A percentile compares a stretch with the other conserved stretches of the same genome.
Conservation (phyloP, 257 asterid species). For the Solanum arcanum region DNA sequence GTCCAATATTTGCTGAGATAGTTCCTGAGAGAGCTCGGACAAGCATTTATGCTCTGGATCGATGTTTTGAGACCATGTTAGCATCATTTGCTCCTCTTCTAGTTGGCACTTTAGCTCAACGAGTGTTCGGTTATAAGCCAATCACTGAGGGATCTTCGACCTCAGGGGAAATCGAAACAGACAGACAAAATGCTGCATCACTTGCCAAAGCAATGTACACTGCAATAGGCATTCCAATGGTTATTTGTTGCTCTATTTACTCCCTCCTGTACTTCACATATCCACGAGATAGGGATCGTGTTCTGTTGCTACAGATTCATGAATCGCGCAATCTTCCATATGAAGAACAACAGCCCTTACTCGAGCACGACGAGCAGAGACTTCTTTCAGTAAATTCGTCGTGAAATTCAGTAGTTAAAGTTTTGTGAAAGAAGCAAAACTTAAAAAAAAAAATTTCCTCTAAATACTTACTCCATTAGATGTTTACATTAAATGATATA, state of each 20-base stretch:
- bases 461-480: background rate
- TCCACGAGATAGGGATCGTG: background rate
- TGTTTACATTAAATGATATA: too few relatives aligned
- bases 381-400: constrained; percentile 17
- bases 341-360: constrained; percentile 1
- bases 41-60: constrained; percentile 4
- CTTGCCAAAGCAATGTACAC: constrained; percentile 85
- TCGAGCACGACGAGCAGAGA: constrained; percentile 33
- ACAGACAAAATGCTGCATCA: constrained; percentile 67
- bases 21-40: constrained; percentile 1
- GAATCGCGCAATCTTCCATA: background rate
- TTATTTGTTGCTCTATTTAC: constrained; percentile 30
- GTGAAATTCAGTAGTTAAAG: too few relatives aligned
- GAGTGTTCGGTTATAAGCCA: constrained; percentile 56
- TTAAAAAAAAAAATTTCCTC: too few relatives aligned
- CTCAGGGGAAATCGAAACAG: background rate
- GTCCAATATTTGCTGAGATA: constrained; percentile 11
- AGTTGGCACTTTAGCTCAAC: constrained; percentile 63
- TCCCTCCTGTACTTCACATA: background rate
- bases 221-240: constrained; percentile 69
- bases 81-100: constrained; percentile 79
- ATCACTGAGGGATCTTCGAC: constrained; percentile 2
- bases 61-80: constrained; percentile 44
- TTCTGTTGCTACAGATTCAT: background rate
- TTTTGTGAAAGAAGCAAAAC: background rate